phyloP scores from a whole-genome alignment of 257 asterid species.

The Vinca minor region DNA sequence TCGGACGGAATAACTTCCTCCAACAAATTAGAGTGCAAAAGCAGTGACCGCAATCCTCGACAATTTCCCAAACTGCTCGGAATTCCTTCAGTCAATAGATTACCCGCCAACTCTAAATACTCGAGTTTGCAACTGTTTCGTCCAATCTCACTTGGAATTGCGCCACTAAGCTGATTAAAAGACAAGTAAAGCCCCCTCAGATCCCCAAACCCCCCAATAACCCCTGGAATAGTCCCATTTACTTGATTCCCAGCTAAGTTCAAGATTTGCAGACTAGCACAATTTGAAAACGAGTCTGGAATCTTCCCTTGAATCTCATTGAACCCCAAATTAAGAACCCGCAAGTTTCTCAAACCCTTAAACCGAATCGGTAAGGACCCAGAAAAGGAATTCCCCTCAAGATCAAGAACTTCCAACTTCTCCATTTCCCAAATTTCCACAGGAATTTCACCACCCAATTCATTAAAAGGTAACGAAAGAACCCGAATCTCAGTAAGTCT shows the following conservation, averaged over 20 bases:
- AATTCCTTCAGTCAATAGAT: conserved; percentile 43
- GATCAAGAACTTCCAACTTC: conserved; percentile 86
- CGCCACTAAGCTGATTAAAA: conserved; percentile 59
- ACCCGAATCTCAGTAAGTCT: conserved; percentile 54
- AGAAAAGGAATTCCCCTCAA: conserved; percentile 67
- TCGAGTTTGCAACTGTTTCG: conserved; percentile 61
- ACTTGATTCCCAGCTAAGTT: conserved; percentile 79
- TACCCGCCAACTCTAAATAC: conserved; percentile 74
- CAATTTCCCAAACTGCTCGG: conserved; percentile 73
- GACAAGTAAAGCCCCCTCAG: conserved; percentile 76
- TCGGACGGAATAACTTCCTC: conserved; percentile 66
- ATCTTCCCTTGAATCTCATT: conserved; percentile 53
- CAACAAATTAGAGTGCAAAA: conserved; percentile 65
- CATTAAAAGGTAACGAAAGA: conserved; percentile 72
- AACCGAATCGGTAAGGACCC: conserved; percentile 51
- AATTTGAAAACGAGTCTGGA: conserved; percentile 47
- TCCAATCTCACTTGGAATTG: conserved; percentile 64
- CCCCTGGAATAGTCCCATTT: conserved; percentile 52
- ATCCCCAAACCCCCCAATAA: conserved; percentile 47
- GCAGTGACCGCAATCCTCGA: conserved; percentile 42
- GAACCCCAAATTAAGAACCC: conserved; percentile 72
- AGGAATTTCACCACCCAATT: conserved; percentile 67
- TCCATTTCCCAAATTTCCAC: conserved; percentile 67
- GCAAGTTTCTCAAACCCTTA: conserved; percentile 52
- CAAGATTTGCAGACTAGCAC: conserved; percentile 41